Conservation (phyloP, 2,329 filamentous ascomycete genomes). For the Cucurbitaria berberidis region DNA sequence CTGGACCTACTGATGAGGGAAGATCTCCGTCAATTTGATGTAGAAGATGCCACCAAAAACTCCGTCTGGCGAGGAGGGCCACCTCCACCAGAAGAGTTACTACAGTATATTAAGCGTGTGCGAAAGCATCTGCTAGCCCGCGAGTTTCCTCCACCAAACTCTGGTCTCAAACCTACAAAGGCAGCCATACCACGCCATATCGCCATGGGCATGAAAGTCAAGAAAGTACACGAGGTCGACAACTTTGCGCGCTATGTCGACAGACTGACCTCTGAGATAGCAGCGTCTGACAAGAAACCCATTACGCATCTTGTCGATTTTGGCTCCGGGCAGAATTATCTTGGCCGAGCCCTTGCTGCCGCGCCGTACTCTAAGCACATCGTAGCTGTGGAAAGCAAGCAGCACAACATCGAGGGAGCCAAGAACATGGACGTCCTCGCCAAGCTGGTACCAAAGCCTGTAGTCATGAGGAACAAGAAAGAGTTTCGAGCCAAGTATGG, state of each 20-base stretch:
- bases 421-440: slow-evolving; percentile 84
- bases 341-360: slow-evolving; percentile 84
- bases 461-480: slow-evolving; percentile 84
- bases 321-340: slow-evolving; percentile 94
- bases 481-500: slow-evolving; percentile 62
- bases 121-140: slow-evolving; percentile 72
- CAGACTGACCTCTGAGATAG: slow-evolving; percentile 64
- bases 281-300: slow-evolving; percentile 33
- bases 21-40: slow-evolving; percentile 62
- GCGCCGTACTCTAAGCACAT: slow-evolving; percentile 85
- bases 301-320: slow-evolving; percentile 94
- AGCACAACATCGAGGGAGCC: slow-evolving; percentile 85
- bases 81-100: slow-evolving; percentile 61
- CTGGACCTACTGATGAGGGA: slow-evolving; percentile 82
- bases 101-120: slow-evolving; percentile 75
- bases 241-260: slow-evolving; percentile 89
- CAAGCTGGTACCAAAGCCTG: slow-evolving; percentile 73
- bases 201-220: slow-evolving; percentile 90
- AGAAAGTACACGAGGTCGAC: slow-evolving; percentile 92
- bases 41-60: slow-evolving; percentile 2
- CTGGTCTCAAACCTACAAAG: slow-evolving; percentile 46
- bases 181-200: slow-evolving; percentile 72
- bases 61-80: slow-evolving; percentile 52
- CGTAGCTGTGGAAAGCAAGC: slow-evolving; percentile 86
- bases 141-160: slow-evolving; percentile 56